phyloP scores from a whole-genome alignment of 306 rosid genomes.

The Trifolium repens region DNA sequence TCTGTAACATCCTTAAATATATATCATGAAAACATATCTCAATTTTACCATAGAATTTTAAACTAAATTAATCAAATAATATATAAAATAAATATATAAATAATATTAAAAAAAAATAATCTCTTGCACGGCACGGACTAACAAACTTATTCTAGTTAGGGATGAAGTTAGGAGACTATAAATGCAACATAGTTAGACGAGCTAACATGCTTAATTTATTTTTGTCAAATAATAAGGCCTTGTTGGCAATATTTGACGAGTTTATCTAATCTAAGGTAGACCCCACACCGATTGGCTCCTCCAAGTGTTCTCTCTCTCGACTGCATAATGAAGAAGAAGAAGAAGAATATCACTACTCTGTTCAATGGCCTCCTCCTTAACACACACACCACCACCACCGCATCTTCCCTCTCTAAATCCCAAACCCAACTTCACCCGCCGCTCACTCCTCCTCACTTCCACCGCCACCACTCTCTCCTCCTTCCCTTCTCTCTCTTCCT shows the following conservation, averaged over 20 bases:
- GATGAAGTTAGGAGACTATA: no score
- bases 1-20: no score
- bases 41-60: no score
- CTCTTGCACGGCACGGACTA: no score
- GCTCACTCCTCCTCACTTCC: conserved; percentile 22
- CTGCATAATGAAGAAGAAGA: conserved; percentile 34
- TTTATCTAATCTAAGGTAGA: conserved; percentile 22
- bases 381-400: conserved; percentile 35
- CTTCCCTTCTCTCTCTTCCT: conserved; percentile 36
- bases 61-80: no score
- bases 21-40: no score
- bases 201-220: no score
- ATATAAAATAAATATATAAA: no score
- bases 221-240: neutral
- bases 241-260: neutral
- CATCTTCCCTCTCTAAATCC: conserved; percentile 32
- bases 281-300: conserved; percentile 34
- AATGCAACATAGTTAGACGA: no score
- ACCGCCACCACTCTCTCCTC: conserved; percentile 63
- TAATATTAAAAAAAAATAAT: no score
- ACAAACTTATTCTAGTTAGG: no score
- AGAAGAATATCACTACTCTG: conserved; percentile 39
- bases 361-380: conserved; percentile 54
- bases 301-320: neutral
- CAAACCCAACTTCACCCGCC: conserved; percentile 34